Conservation (phyloP, 129 eudicot genomes). For the Flaveria sonorensis region DNA sequence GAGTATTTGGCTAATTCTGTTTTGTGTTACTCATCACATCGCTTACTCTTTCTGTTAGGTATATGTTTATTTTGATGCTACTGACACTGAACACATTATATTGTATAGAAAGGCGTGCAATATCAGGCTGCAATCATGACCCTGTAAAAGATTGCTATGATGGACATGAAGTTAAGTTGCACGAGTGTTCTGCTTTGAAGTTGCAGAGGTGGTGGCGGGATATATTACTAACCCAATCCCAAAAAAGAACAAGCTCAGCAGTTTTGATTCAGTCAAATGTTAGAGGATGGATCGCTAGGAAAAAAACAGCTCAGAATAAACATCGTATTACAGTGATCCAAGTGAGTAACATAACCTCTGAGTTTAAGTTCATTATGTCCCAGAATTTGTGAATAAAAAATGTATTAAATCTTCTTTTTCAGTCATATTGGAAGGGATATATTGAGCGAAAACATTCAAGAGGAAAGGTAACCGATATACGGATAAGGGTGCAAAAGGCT, state of each 20-base stretch:
- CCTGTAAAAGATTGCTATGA: constrained; percentile 5
- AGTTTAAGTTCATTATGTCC: not conserved
- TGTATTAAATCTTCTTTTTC: constrained; percentile 14
- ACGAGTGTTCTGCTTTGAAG: constrained; percentile 38
- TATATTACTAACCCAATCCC: constrained; percentile 23
- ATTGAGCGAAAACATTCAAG: constrained; percentile 61
- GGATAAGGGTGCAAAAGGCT: constrained; percentile 68
- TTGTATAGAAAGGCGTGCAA: constrained; percentile 20
- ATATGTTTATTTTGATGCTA: constrained; percentile 11
- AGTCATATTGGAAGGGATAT: constrained; percentile 91
- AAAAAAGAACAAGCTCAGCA: constrained; percentile 51
- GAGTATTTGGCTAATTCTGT: not conserved
- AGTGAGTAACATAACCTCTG: constrained; percentile 46
- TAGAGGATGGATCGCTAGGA: constrained; percentile 70
- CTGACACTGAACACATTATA: constrained; percentile 4
- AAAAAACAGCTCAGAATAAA: constrained; percentile 38
- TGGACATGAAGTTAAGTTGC: constrained; percentile 35
- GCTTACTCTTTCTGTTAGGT: not conserved
- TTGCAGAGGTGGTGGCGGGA: constrained; percentile 73
- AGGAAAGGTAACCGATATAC: constrained; percentile 60
- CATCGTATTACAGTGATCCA: constrained; percentile 58
- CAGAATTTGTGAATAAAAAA: too few relatives aligned
- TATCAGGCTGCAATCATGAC: constrained; percentile 12
- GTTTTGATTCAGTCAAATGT: constrained; percentile 59
- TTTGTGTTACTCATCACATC: not conserved